Percentiles rank a stretch among this genome's conserved stretches.
Evolutionary conservation across 73 alveolate genomes (phyloP).

Genomic region (Stentor roeselii): DNA sequence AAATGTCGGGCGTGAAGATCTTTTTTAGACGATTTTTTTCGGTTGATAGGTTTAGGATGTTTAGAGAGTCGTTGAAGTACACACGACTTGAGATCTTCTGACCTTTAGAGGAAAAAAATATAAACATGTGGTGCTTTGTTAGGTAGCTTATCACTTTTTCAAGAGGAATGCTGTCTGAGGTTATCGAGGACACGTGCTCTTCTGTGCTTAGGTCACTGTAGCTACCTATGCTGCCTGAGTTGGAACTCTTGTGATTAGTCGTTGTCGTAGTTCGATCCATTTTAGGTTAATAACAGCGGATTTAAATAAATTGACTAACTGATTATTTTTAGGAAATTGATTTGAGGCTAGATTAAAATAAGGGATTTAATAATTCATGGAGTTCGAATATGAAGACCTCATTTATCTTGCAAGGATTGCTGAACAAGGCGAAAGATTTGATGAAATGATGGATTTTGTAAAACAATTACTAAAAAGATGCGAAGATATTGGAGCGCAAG

Average conservation of each 20-base stretch:
- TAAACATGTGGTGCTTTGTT: not conserved
- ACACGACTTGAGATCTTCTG: not conserved
- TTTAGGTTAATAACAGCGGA: not conserved
- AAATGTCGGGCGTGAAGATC: not conserved
- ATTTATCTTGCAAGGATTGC: conserved; percentile 73
- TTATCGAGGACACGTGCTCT: not conserved
- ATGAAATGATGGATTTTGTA: conserved; percentile 68
- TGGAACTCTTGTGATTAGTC: not conserved
- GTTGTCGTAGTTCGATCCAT: not conserved
- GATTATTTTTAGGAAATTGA: no score
- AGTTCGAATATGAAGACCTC: conserved; percentile 42
- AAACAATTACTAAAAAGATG: conserved; percentile 59
- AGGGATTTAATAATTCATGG: no score
- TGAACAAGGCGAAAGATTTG: conserved; percentile 70
- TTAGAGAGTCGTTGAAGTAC: not conserved
- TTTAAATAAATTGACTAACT: no score
- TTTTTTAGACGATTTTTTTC: not conserved
- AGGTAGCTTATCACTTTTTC: not conserved
- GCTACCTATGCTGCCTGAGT: not conserved
- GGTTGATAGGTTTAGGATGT: not conserved
- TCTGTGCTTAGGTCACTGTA: not conserved
- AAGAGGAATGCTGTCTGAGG: not conserved
- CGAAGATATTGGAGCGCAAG: conserved; percentile 69
- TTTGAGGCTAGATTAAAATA: no score
- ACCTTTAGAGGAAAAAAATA: not conserved